phyloP scores from a whole-genome alignment of 2,329 filamentous ascomycete genomes.

The Gnomoniopsis smithogilvyi region DNA sequence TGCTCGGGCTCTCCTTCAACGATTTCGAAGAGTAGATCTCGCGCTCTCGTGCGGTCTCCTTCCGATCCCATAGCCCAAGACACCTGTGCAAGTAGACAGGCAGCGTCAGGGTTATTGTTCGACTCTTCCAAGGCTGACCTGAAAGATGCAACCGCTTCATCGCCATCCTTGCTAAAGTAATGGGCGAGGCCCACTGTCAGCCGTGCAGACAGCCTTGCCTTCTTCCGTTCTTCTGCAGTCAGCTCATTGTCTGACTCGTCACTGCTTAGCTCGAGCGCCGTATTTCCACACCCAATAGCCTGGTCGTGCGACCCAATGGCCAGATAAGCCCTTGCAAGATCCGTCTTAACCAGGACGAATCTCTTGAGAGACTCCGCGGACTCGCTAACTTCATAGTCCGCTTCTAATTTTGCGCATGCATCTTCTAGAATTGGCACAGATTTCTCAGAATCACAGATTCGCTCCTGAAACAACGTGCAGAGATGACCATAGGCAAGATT shows the following conservation, averaged over 20 bases:
- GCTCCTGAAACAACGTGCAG: slow-evolving; percentile 75
- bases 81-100: slow-evolving; percentile 85
- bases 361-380: slow-evolving; percentile 68
- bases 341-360: slow-evolving; percentile 81
- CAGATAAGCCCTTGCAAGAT: slow-evolving; percentile 81
- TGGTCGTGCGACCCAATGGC: slow-evolving; percentile 61
- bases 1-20: slow-evolving; percentile 74
- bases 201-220: slow-evolving; percentile 77
- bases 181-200: slow-evolving; percentile 81
- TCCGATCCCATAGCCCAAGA: slow-evolving; percentile 86
- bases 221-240: slow-evolving; percentile 60
- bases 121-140: slow-evolving; percentile 76
- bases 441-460: slow-evolving; percentile 64
- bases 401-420: slow-evolving; percentile 69
- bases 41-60: slow-evolving; percentile 70
- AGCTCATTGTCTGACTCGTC: slow-evolving; percentile 69
- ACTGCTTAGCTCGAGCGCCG: slow-evolving; percentile 72
- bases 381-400: slow-evolving; percentile 81
- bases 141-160: slow-evolving; percentile 75
- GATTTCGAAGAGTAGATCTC: slow-evolving; percentile 75
- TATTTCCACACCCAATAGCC: slow-evolving; percentile 77
- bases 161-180: slow-evolving; percentile 65
- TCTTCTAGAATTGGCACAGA: slow-evolving; percentile 62
- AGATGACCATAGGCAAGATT: slow-evolving; percentile 76
- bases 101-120: slow-evolving; percentile 72